Evolutionary conservation across 257 asterid genomes (phyloP).

Genomic region (Primulina tabacum): DNA sequence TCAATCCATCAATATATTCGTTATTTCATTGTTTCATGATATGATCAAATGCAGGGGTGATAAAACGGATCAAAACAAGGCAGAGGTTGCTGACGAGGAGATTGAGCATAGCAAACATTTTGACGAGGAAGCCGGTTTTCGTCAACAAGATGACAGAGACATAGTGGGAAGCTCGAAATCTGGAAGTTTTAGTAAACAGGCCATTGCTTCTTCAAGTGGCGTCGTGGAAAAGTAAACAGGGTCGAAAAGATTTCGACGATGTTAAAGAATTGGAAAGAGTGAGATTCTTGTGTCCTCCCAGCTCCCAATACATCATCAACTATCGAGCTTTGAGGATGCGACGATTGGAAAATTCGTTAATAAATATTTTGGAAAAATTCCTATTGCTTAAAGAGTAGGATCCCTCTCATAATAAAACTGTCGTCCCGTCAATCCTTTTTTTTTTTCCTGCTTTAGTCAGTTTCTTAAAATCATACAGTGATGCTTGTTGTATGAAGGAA

Average conservation of each 20-base stretch:
- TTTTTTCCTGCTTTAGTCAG: too few species aligned
- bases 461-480: not conserved
- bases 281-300: not conserved
- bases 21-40: not conserved
- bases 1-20: not conserved
- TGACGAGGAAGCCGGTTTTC: conserved; percentile 48
- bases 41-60: conserved; percentile 46
- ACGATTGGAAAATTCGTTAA: not conserved
- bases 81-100: conserved; percentile 54
- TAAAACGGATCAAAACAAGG: conserved; percentile 31
- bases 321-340: not conserved
- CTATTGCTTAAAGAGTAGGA: too few species aligned
- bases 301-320: not conserved
- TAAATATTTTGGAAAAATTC: not conserved
- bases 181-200: conserved; percentile 24
- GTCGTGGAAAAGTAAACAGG: conserved; percentile 4
- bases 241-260: not conserved
- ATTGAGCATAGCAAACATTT: conserved; percentile 40
- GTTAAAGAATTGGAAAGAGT: not conserved
- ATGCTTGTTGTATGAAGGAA: too few species aligned
- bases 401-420: too few species aligned
- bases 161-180: conserved; percentile 25
- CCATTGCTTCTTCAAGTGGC: conserved; percentile 34
- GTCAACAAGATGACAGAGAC: conserved; percentile 26
- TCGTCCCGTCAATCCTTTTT: too few species aligned